phyloP scores from a whole-genome alignment of 1,284 basidiomycete species.

The Xerocomus amazonicus region DNA sequence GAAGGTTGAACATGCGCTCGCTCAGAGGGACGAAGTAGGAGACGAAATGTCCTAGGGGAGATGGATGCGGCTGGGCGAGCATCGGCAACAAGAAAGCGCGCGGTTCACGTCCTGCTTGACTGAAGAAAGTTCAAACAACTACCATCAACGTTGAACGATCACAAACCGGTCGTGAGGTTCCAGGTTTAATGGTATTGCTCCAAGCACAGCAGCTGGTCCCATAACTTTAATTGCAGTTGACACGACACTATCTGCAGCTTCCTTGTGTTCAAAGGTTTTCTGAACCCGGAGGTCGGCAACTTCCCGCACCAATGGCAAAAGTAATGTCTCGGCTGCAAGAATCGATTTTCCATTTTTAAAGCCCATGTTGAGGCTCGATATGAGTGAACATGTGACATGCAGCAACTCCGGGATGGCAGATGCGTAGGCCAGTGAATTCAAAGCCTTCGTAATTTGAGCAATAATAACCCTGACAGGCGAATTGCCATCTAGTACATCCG shows the following conservation, averaged over 20 bases:
- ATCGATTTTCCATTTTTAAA: constrained; percentile 37
- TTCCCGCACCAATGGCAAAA: constrained; percentile 71
- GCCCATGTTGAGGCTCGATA: constrained; percentile 43
- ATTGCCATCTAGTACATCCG: constrained; percentile 41
- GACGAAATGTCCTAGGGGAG: constrained; percentile 80
- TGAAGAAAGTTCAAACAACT: constrained; percentile 27
- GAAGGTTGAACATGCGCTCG: constrained; percentile 87
- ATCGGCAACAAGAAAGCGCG: constrained; percentile 93
- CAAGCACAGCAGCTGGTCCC: constrained; percentile 80
- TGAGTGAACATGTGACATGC: constrained; percentile 55
- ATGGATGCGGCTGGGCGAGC: constrained; percentile 81
- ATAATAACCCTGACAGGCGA: constrained; percentile 63
- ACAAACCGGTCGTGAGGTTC: constrained; percentile 75
- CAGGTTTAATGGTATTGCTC: constrained; percentile 81
- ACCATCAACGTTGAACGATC: neutral
- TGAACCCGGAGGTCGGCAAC: constrained; percentile 75
- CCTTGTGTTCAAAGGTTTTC: constrained; percentile 88
- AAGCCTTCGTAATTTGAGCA: constrained; percentile 56
- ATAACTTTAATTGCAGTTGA: constrained; percentile 82
- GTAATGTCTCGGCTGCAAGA: constrained; percentile 69
- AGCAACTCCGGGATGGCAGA: constrained; percentile 72
- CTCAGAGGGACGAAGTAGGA: constrained; percentile 91
- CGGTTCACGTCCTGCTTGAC: constrained; percentile 60
- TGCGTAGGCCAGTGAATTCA: constrained; percentile 68
- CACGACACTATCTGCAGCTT: constrained; percentile 80